These are phyloP conservation scores for Pseudocercospora crystallina DNA, from an alignment of 2,329 filamentous ascomycete species.

Conservation along the genomic window DNA sequence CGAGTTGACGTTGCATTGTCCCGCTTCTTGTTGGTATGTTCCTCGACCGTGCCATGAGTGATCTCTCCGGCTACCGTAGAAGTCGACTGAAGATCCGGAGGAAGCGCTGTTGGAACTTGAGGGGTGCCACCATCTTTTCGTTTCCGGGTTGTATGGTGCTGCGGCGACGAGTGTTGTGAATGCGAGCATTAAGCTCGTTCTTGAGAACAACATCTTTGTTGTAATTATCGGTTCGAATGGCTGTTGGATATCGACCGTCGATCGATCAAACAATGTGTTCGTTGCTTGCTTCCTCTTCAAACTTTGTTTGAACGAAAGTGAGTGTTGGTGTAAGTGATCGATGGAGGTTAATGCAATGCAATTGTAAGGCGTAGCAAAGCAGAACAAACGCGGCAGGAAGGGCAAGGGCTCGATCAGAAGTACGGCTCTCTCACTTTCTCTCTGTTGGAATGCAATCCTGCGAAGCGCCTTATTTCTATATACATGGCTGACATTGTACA, in stretches of 20 bases:
- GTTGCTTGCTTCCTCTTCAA: too few relatives aligned
- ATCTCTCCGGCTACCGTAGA: conserved; percentile 10
- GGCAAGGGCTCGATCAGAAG: neutral
- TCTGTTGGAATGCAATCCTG: too few relatives aligned
- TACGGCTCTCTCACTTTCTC: too few relatives aligned
- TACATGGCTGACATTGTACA: conserved; percentile 29
- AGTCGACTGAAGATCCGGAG: neutral
- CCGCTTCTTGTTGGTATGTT: too few relatives aligned
- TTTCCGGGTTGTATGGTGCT: conserved; percentile 20
- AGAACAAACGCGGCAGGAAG: neutral
- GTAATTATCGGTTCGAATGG: neutral
- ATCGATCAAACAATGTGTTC: conserved; percentile 7
- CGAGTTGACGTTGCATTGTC: conserved; percentile 15
- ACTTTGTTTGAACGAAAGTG: neutral
- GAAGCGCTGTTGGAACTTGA: conserved; percentile 9
- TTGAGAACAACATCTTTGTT: conserved; percentile 28
- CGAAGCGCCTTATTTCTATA: conserved; percentile 25
- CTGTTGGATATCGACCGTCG: conserved; percentile 3
- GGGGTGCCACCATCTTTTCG: conserved; percentile 19
- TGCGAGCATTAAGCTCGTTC: conserved; percentile 22
- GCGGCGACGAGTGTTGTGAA: conserved; percentile 19
- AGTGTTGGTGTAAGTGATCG: conserved; percentile 7
- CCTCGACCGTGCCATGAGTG: too few relatives aligned
- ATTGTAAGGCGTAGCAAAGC: conserved; percentile 1
- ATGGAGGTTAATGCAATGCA: conserved; percentile 11